Conservation (phyloP, 2,329 filamentous ascomycete genomes). For the Parasarocladium wereldwijsianum region DNA sequence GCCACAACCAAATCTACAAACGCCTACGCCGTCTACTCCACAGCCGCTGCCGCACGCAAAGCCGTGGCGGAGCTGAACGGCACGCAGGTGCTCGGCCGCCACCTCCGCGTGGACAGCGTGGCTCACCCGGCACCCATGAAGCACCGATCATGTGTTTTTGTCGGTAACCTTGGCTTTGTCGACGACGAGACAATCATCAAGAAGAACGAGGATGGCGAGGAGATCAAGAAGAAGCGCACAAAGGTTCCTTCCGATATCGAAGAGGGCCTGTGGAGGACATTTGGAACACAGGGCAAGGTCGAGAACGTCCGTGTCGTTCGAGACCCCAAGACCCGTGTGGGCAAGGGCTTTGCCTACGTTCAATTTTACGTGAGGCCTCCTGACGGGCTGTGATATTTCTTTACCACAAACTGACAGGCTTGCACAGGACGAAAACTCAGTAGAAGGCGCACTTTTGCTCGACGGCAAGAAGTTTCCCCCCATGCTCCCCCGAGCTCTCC, state of each 20-base stretch:
- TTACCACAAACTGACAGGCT: conserved; percentile 8
- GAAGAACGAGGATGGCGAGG: conserved; percentile 49
- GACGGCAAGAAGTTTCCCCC: conserved; percentile 89
- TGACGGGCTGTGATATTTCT: not conserved
- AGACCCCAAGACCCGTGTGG: conserved; percentile 78
- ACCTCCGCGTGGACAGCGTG: conserved; percentile 81
- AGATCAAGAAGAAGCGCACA: conserved; percentile 56
- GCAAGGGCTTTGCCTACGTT: conserved; percentile 95
- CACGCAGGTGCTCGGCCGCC: conserved; percentile 66
- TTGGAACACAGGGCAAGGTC: conserved; percentile 60
- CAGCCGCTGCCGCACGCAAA: conserved; percentile 56
- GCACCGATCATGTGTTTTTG: conserved; percentile 83
- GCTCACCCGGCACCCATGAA: conserved; percentile 74
- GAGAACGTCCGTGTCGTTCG: conserved; percentile 89
- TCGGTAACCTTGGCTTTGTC: conserved; percentile 91
- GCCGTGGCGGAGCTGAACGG: conserved; percentile 72
- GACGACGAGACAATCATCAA: conserved; percentile 70
- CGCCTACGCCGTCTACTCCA: conserved; percentile 83
- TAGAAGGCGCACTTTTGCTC: conserved; percentile 79
- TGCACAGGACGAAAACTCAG: conserved; percentile 60
- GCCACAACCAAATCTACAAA: conserved; percentile 87
- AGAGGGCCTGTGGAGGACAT: conserved; percentile 81
- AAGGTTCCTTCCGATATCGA: conserved; percentile 73
- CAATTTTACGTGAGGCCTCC: conserved; percentile 58
- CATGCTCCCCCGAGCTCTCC: conserved; percentile 76